Evolutionary conservation across 164 flowering plant genomes (phyloP), one percentile per base, ranked within the genome.

Genomic region (Macadamia integrifolia): DNA sequence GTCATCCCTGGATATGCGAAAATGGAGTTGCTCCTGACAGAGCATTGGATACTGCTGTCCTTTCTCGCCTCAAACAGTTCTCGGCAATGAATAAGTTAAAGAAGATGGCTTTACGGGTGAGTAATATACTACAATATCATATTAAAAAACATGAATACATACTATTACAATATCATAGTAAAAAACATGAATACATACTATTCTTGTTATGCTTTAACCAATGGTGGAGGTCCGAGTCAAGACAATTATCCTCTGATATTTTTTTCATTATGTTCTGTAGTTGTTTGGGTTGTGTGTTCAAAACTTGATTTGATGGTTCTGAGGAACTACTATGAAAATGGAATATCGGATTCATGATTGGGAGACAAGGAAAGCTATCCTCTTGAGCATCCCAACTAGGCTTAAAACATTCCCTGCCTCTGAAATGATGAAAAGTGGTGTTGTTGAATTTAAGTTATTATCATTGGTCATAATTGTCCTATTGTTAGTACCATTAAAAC

Each of bases 21-120:
- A 94, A 89, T 80, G 99, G 99, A 64, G 98, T 94, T 78, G 99
- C 99, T 67, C 99, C 99, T 71, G 99, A 94, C 75, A 84, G 89
- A 73, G 78, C 97, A 65, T 77, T 94, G 62, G 98, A 90, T 79
- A 84, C 99, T 56, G 99, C 99, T 69, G 99, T 94, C 10, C 91
- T 94, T 72, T 92, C 97, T 71, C 98, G 99, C 69, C 90, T 94
- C 49, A 94, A 92, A 74, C 90, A 87, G 71, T 95, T 95, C 78
- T 95, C 99, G 66, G 99, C 98, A 59, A 92, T 95, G 99, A 95
- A 95, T 76, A 95, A 92, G 82, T 72, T 95, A 66, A 95, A 95
- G 86, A 95, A 95, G 87, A 90, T 95, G 99, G 99, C 99, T 68
- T 79, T 95, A 66, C 86, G 98, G 87, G 99, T 95, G 78, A 73